Conservation (phyloP, 2,329 filamentous ascomycete genomes). For the Penicillium sclerotiorum region DNA sequence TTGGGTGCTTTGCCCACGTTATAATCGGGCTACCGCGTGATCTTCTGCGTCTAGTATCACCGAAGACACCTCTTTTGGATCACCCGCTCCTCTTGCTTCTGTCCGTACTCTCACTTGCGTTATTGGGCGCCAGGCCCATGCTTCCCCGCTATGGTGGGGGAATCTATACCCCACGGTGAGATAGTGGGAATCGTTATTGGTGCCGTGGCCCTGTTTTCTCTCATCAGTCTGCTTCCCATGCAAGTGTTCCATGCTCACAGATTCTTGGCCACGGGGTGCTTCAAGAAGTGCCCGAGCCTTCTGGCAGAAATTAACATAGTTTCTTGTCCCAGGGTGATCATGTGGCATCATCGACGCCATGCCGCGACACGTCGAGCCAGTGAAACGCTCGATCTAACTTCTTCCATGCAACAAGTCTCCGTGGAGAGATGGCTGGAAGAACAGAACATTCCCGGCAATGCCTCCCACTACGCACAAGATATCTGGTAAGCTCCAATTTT, state of each 20-base stretch:
- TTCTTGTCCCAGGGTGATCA: slow-evolving; percentile 22
- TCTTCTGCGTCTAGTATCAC: too few species aligned
- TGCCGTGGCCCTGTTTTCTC: slow-evolving; percentile 29
- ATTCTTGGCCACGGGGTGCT: slow-evolving; percentile 19
- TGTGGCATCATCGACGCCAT: slow-evolving; percentile 27
- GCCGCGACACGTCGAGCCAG: slow-evolving; percentile 12
- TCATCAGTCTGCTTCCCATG: slow-evolving; percentile 35
- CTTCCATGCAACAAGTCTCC: background rate
- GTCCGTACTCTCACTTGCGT: slow-evolving; percentile 3
- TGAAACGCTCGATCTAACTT: background rate
- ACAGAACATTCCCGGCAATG: background rate
- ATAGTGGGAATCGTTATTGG: slow-evolving; percentile 35
- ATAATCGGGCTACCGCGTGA: too few species aligned
- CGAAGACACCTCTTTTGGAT: slow-evolving; percentile 10
- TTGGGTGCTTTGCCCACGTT: too few species aligned
- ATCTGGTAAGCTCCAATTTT: background rate
- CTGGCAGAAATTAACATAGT: slow-evolving; percentile 1
- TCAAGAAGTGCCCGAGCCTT: background rate
- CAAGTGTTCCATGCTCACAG: slow-evolving; percentile 23
- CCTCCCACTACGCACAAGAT: background rate
- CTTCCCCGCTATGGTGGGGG: slow-evolving; percentile 25
- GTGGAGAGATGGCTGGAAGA: background rate
- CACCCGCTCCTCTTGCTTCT: background rate
- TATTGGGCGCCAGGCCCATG: slow-evolving; percentile 9
- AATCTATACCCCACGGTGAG: slow-evolving; percentile 24